These are phyloP conservation scores for Entamoeba histolytica DNA, from an alignment of 208 protist species.

Conservation along the genomic window DNA sequence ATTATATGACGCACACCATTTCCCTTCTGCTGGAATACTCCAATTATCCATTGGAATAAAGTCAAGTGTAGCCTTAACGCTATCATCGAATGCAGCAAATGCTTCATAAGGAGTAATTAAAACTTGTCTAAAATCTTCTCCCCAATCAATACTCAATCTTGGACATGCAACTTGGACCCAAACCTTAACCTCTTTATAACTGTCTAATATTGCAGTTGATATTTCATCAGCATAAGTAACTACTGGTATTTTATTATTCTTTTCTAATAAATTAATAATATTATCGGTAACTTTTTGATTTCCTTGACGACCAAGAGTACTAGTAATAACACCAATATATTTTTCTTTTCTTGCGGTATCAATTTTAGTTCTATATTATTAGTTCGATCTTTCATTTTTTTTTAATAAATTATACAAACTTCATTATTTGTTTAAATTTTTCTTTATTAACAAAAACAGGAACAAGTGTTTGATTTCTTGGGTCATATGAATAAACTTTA, in stretches of 20 bases:
- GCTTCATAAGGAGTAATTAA: not conserved
- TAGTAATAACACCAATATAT: not conserved
- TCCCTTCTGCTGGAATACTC: not conserved
- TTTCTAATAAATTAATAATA: not conserved
- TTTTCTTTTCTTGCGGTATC: not conserved
- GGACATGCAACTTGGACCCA: not conserved
- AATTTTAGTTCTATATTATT: not conserved
- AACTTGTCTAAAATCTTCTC: not conserved
- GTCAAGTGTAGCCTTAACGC: not conserved
- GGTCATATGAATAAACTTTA: not conserved
- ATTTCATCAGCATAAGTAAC: not conserved
- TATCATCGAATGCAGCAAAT: not conserved
- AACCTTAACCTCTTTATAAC: not conserved
- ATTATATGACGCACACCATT: not conserved
- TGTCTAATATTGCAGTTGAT: not conserved
- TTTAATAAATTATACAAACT: not conserved
- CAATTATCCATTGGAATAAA: not conserved
- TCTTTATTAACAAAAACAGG: not conserved
- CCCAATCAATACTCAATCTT: not conserved
- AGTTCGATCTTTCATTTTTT: not conserved
- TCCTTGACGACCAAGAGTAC: not conserved
- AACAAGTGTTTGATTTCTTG: not conserved
- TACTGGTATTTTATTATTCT: not conserved
- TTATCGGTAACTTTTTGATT: not conserved
- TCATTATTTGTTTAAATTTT: not conserved